Evolutionary conservation across 1,139 yeast genomes (phyloP), one percentile per base, ranked within the genome.

Genomic region (Candida neerlandica): DNA sequence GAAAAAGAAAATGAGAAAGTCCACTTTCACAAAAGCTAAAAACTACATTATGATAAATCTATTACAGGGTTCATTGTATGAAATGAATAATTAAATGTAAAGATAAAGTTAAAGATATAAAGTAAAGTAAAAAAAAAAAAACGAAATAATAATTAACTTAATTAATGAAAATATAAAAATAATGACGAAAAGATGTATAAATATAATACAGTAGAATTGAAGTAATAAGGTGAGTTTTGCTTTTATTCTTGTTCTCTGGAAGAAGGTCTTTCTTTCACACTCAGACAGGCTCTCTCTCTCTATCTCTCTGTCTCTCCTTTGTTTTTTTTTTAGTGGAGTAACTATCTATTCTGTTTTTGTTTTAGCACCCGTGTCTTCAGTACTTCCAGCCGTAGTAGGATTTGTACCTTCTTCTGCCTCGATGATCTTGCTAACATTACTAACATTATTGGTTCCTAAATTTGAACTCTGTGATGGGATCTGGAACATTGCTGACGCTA

Each of bases 361-460:
- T 6, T 27, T 41, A 21, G 23, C 19, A 19, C 16, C 38, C 18
- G 19, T 33, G 14, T 43, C 45, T 7, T 44, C 47, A 14, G 46
- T 19, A 27, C 48, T 48, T 19, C 51, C 53, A 14, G 53, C 53
- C 9, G 51, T 50, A 3, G 51, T 50, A 15, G 53, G 53, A 29
- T 50, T 48, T 9, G 53, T 50, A 6, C 46, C 51, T 23, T 41
- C 43, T 14, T 48, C 53, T n/a, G 19, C 35, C 14, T 45, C 48
- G 29, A 16, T 41, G 26, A 45, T 32, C 18, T 34, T 41, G 1
- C 21, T 33, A 4, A 23, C 45, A 14, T 43, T 42, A 26, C 34
- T 27, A 19, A 27, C 29, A 12, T 29, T 23, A 6, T 34, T 19
- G 32, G 38, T 26, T 9, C 41, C 48, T 32, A 32, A 14, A 32